These are phyloP conservation scores for Zangia roseola DNA, from an alignment of 768 basidiomycete genomes.

Conservation along the genomic window DNA sequence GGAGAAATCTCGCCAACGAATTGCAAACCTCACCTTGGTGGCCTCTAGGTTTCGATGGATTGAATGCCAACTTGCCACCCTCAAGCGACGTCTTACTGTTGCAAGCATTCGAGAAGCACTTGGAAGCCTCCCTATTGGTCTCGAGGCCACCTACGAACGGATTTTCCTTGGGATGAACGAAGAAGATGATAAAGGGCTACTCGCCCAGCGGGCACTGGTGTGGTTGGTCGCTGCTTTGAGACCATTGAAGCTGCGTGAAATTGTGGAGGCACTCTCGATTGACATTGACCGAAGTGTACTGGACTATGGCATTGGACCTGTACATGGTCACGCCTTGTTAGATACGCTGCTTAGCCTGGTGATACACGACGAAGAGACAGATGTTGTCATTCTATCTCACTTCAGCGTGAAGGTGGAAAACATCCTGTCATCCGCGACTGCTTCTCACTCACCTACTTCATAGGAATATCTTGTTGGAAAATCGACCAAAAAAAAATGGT, in stretches of 20 bases:
- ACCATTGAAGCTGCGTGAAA: neutral
- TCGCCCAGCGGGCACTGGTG: conserved; percentile 1
- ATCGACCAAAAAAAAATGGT: neutral
- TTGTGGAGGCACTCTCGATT: conserved; percentile 7
- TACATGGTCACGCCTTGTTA: too few relatives aligned
- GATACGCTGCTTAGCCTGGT: neutral
- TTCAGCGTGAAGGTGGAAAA: conserved; percentile 10
- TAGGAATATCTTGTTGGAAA: conserved; percentile 4
- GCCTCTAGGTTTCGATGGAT: conserved; percentile 18
- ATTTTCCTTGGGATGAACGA: conserved; percentile 3
- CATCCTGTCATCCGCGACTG: neutral
- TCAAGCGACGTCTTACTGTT: conserved; percentile 5
- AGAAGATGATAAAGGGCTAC: neutral
- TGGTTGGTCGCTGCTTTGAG: conserved; percentile 12
- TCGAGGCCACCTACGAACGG: conserved; percentile 7
- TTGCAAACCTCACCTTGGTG: neutral
- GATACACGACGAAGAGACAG: conserved; percentile 1
- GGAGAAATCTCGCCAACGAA: too few relatives aligned
- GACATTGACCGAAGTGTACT: neutral
- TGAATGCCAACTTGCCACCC: conserved; percentile 10
- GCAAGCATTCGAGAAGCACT: conserved; percentile 3
- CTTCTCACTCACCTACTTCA: neutral
- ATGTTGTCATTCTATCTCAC: conserved; percentile 8
- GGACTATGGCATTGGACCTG: neutral
- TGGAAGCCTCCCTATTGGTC: conserved; percentile 1